These are phyloP conservation scores for Taphrina sp. DNA, from an alignment of 1,139 yeast species.

Conservation along the genomic window DNA sequence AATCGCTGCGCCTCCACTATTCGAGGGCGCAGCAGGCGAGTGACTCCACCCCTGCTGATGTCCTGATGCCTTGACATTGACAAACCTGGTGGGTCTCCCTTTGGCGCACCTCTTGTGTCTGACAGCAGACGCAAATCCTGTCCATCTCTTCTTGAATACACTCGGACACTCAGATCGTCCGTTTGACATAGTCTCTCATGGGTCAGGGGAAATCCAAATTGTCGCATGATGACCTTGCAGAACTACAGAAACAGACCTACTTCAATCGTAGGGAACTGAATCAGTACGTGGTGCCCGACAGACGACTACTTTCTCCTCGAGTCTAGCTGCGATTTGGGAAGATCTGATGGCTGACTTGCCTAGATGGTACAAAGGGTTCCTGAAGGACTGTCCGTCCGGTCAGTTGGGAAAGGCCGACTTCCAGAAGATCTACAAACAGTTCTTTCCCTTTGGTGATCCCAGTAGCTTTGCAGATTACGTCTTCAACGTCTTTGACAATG, in stretches of 20 bases:
- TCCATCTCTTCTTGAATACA: too few species aligned
- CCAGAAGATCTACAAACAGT: slow-evolving; percentile 87
- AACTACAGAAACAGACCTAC: slow-evolving; percentile 79
- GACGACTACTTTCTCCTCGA: neutral
- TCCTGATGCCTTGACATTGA: too few species aligned
- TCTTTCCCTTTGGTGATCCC: slow-evolving; percentile 98
- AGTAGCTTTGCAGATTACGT: slow-evolving; percentile 84
- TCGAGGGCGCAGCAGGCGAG: too few species aligned
- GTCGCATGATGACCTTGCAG: slow-evolving; percentile 83
- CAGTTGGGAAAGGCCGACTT: slow-evolving; percentile 84
- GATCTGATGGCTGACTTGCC: too few species aligned
- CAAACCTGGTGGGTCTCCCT: too few species aligned
- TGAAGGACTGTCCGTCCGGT: slow-evolving; percentile 91
- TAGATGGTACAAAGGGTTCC: slow-evolving; percentile 44
- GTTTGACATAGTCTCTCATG: too few species aligned
- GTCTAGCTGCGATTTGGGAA: neutral
- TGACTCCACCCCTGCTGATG: too few species aligned
- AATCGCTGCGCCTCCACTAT: too few species aligned
- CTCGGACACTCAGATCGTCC: too few species aligned
- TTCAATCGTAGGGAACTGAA: slow-evolving; percentile 92
- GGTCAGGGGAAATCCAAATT: slow-evolving; percentile 93
- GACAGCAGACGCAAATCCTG: too few species aligned
- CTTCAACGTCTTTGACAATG: slow-evolving; percentile 84
- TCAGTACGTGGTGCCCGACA: too few species aligned
- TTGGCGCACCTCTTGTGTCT: too few species aligned